These are phyloP conservation scores for Symbiodinium natans DNA, from an alignment of 73 alveolate species.

Conservation along the genomic window DNA sequence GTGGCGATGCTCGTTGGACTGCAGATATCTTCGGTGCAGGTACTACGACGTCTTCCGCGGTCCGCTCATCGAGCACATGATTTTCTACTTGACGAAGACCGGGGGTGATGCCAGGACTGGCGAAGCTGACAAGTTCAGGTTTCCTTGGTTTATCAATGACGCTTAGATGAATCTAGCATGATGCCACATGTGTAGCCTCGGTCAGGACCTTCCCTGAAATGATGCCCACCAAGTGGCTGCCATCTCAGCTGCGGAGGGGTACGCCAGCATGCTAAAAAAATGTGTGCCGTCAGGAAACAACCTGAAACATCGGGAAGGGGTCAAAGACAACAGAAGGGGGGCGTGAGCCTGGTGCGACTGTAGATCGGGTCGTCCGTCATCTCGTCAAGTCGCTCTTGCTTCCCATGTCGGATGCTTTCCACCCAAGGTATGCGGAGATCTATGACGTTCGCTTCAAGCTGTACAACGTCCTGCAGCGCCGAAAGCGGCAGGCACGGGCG, in stretches of 20 bases:
- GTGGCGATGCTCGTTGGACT: no score
- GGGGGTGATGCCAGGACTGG: slow-evolving; percentile 79
- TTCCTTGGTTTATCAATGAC: neutral
- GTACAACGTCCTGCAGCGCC: slow-evolving; percentile 70
- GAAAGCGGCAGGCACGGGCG: slow-evolving; percentile 56
- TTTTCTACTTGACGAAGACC: slow-evolving; percentile 90
- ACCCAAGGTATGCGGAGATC: slow-evolving; percentile 93
- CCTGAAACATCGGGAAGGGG: no score
- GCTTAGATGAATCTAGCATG: neutral
- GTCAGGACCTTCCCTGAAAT: slow-evolving; percentile 50
- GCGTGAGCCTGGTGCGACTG: no score
- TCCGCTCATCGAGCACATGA: slow-evolving; percentile 92
- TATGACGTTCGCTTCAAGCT: slow-evolving; percentile 87
- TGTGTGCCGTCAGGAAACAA: no score
- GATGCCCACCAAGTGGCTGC: slow-evolving; percentile 66
- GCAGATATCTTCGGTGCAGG: no score
- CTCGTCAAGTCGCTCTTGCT: no score
- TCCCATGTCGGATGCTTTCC: no score
- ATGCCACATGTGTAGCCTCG: neutral
- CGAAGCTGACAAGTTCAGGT: neutral
- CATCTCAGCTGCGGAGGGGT: neutral
- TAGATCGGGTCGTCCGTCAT: no score
- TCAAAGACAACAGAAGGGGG: no score
- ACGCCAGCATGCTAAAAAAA: no score
- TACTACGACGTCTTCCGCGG: slow-evolving; percentile 84